Evolutionary conservation across 495 filamentous ascomycete species (phyloP).

Genomic region (Podospora sp.): DNA sequence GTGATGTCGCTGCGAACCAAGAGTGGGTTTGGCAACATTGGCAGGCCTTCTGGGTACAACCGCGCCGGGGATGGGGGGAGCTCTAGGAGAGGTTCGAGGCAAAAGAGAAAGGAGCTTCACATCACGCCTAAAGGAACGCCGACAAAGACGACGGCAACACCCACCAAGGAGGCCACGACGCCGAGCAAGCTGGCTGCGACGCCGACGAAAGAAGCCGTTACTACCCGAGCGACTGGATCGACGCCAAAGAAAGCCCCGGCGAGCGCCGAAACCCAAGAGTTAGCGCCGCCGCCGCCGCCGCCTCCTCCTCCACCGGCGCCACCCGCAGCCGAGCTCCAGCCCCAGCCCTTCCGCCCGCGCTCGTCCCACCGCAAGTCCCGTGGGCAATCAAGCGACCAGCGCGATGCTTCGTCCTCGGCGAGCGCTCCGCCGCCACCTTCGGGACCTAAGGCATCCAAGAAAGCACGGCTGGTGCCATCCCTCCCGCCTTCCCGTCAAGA

Average conservation of each 20-base stretch:
- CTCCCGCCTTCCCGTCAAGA: slow-evolving; percentile 26
- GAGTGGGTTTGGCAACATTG: slow-evolving; percentile 51
- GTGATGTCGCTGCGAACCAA: slow-evolving; percentile 42
- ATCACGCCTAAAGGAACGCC: slow-evolving; percentile 22
- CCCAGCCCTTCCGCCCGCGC: background rate
- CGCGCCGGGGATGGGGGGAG: slow-evolving; percentile 17
- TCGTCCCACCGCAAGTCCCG: slow-evolving; percentile 14
- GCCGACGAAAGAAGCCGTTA: background rate
- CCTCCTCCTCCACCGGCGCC: too few relatives aligned
- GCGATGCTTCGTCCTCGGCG: background rate
- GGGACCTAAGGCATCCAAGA: slow-evolving; percentile 18
- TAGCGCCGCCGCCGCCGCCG: background rate
- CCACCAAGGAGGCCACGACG: background rate
- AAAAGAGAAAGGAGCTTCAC: slow-evolving; percentile 34
- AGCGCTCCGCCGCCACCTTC: background rate
- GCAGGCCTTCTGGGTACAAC: slow-evolving; percentile 46
- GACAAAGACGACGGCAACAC: slow-evolving; percentile 8
- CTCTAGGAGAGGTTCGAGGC: slow-evolving; percentile 1
- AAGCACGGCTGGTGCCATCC: slow-evolving; percentile 8
- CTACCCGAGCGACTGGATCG: background rate
- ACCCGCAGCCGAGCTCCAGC: too few relatives aligned
- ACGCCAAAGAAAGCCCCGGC: background rate
- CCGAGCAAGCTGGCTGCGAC: background rate
- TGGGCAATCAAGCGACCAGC: background rate
- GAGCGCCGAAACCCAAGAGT: background rate